Conservation (phyloP, 2,329 filamentous ascomycete genomes). For the Knufia fluminis region DNA sequence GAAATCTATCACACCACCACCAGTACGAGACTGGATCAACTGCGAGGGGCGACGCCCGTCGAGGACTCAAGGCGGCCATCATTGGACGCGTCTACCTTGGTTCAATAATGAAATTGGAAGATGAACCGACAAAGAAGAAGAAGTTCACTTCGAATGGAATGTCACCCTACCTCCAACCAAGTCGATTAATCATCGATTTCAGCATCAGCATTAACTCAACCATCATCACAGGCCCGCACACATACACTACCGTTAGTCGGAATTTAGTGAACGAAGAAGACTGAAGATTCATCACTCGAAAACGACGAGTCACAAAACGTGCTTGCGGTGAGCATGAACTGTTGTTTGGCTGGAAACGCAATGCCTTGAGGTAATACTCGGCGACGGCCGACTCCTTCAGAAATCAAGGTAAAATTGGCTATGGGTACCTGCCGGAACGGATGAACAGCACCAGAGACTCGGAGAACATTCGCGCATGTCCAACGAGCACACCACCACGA, state of each 20-base stretch:
- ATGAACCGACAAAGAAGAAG: too few species aligned
- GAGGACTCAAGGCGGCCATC: too few species aligned
- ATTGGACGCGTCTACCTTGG: too few species aligned
- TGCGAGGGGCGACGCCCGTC: too few species aligned
- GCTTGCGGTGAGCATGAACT: constrained; percentile 1
- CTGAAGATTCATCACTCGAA: background rate
- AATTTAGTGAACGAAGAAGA: background rate
- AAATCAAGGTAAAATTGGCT: background rate
- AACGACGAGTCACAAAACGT: constrained; percentile 7
- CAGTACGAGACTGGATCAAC: too few species aligned
- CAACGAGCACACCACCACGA: constrained; percentile 5
- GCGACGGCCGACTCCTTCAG: background rate
- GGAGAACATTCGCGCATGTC: background rate
- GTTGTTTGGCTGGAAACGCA: background rate
- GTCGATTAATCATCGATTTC: too few species aligned
- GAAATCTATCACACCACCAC: too few species aligned
- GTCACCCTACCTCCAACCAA: too few species aligned
- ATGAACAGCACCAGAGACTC: background rate
- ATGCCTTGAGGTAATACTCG: background rate
- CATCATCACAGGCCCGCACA: background rate
- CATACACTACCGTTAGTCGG: background rate
- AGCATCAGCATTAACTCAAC: background rate
- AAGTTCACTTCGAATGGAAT: too few species aligned
- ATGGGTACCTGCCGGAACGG: constrained; percentile 2
- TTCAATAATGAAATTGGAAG: too few species aligned